These are phyloP conservation scores for Claviceps quebecensis DNA, from an alignment of 2,329 filamentous ascomycete genomes.

Conservation along the genomic window DNA sequence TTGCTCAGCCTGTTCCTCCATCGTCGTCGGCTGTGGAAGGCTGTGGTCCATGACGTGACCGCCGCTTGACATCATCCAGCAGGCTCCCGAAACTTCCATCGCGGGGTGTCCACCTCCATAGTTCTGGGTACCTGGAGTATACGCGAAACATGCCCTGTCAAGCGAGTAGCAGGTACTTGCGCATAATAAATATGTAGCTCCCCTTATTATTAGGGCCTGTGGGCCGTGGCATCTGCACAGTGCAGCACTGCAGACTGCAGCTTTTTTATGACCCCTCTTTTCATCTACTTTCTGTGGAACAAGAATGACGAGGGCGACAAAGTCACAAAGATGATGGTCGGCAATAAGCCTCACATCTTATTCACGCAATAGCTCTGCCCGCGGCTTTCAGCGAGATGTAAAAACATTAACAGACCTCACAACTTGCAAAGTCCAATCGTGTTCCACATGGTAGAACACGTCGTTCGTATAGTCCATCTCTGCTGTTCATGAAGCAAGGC, in stretches of 20 bases:
- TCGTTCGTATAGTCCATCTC: neutral
- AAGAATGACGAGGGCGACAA: no score
- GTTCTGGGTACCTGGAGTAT: neutral
- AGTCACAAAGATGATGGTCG: no score
- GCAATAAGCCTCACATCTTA: no score
- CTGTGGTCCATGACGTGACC: conserved; percentile 3
- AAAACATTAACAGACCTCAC: no score
- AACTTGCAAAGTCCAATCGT: no score
- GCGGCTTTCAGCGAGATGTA: no score
- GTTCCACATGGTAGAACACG: no score
- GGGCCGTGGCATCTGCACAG: no score
- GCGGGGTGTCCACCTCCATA: conserved; percentile 13
- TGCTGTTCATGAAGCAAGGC: neutral
- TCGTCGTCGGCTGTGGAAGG: neutral
- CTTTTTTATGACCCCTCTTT: no score
- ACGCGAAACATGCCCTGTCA: neutral
- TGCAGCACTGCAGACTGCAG: neutral
- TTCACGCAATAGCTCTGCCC: no score
- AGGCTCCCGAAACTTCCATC: conserved; percentile 17
- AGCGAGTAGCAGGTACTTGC: neutral
- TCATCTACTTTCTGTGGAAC: no score
- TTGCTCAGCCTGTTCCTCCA: neutral
- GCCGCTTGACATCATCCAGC: conserved; percentile 17
- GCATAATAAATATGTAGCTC: neutral
- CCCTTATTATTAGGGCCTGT: no score